Conservation (phyloP, 164 flowering plant species). For the Paratinospora sagittata region DNA sequence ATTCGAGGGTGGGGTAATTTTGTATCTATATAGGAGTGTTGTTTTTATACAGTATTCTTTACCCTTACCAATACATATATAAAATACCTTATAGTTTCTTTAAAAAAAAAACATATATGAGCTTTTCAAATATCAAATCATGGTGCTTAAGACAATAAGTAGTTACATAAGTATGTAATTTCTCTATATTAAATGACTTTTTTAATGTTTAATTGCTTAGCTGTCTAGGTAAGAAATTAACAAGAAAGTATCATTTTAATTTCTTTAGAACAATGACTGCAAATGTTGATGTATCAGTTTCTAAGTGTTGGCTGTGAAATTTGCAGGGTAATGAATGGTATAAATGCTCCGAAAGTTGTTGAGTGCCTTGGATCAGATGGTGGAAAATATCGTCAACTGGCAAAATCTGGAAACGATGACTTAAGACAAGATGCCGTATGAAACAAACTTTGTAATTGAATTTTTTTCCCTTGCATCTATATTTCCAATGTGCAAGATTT, state of each 20-base stretch:
- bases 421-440: slow-evolving; percentile 99
- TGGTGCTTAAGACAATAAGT: neutral
- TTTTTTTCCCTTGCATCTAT: neutral
- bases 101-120: neutral
- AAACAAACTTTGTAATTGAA: neutral
- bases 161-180: neutral
- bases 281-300: neutral
- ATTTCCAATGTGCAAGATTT: neutral
- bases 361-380: slow-evolving; percentile 97
- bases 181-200: neutral
- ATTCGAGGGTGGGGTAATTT: too few species aligned
- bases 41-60: too few species aligned
- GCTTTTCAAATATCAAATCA: neutral
- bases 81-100: too few species aligned
- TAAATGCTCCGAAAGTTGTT: slow-evolving; percentile 96
- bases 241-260: neutral
- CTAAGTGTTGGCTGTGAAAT: slow-evolving; percentile 9
- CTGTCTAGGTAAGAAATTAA: too few species aligned
- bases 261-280: neutral
- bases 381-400: slow-evolving; percentile 80
- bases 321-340: slow-evolving; percentile 93
- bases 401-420: slow-evolving; percentile 99
- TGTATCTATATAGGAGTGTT: too few species aligned
- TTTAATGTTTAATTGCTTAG: neutral
- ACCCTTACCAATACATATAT: too few species aligned